Base-by-base conservation (phyloP, 2,329 filamentous ascomycete genomes). In the Fusarium agapanthi region DNA sequence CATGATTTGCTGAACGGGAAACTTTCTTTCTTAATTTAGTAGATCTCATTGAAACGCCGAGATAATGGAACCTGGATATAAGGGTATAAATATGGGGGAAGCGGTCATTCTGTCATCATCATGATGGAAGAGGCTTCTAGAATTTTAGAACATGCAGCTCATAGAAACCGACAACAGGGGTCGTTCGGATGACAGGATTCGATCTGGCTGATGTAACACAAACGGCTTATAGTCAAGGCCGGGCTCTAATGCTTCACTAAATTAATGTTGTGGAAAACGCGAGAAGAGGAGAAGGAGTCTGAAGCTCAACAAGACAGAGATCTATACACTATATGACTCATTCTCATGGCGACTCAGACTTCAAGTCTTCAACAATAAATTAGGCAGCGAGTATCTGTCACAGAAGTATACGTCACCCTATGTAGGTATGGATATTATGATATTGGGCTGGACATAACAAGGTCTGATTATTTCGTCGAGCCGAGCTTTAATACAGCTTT, bases 81-180 rank as follows among this genome's bases (percentile, higher is more conserved):
- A 18, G 24, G 45, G 26, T 48, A 22, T 16, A 15, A 59, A 32
- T 14, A 22, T 41, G 55, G n/a, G 34, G 26, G 16, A 18, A 22
- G 24, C 3, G 20, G 22, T 54, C 63, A 47, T 60, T 54, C 5
- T 43, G 34, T 26, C 64, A 44, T 69, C 65, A 65, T 69, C 3
- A 56, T 69, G 48, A 69, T 38, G 41, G 37, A 22, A 32, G 26
- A 28, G 60, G 60, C 11, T n/a, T 22, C 18, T 38, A 13, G 16
- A 24, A 12, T 30, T 26, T 34, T 37, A 22, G 22, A n/a, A 11
- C 14, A 41, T n/a, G 22, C 20, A 45, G 41, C 30, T 32, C 44
- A 20, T 20, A 24, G 10, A 41, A n/a, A 53, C 4, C 15, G 45
- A 44, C n/a, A 54, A 34, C 59, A 45, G 24, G 61, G 61, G 18